Evolutionary conservation across 148 eudicot species (phyloP).

Genomic region (Silene uniflora): DNA sequence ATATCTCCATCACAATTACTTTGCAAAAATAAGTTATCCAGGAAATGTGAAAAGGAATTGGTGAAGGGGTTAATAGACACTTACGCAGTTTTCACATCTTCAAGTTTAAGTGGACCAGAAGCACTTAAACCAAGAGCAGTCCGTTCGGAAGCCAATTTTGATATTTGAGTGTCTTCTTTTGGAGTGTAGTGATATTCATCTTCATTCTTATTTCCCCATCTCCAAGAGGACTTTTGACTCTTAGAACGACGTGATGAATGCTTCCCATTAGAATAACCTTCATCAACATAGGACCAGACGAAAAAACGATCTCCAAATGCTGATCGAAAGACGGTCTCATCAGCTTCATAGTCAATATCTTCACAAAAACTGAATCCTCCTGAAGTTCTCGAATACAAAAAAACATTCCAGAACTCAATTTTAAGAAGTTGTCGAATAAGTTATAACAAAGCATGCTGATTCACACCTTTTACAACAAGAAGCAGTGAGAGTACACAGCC

Average conservation of each 20-base stretch:
- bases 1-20: neutral
- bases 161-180: slow-evolving; percentile 34
- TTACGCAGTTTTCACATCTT: slow-evolving; percentile 87
- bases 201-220: slow-evolving; percentile 33
- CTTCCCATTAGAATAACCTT: slow-evolving; percentile 43
- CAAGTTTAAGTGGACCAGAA: slow-evolving; percentile 75
- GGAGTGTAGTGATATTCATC: slow-evolving; percentile 48
- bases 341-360: slow-evolving; percentile 46
- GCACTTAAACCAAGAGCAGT: slow-evolving; percentile 67
- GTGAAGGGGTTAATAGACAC: slow-evolving; percentile 26
- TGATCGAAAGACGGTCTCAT: slow-evolving; percentile 53
- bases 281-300: slow-evolving; percentile 70
- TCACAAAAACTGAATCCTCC: slow-evolving; percentile 64
- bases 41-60: neutral
- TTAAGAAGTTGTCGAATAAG: neutral
- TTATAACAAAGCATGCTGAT: neutral
- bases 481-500: too few species aligned
- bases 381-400: slow-evolving; percentile 26
- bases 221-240: slow-evolving; percentile 40
- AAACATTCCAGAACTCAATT: neutral
- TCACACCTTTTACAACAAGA: too few species aligned
- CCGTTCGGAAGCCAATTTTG: slow-evolving; percentile 49
- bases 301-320: slow-evolving; percentile 50
- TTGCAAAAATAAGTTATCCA: neutral
- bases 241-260: slow-evolving; percentile 50